Base-by-base conservation (phyloP, 805 yeast genomes). In the Starmerella etchellsii region DNA sequence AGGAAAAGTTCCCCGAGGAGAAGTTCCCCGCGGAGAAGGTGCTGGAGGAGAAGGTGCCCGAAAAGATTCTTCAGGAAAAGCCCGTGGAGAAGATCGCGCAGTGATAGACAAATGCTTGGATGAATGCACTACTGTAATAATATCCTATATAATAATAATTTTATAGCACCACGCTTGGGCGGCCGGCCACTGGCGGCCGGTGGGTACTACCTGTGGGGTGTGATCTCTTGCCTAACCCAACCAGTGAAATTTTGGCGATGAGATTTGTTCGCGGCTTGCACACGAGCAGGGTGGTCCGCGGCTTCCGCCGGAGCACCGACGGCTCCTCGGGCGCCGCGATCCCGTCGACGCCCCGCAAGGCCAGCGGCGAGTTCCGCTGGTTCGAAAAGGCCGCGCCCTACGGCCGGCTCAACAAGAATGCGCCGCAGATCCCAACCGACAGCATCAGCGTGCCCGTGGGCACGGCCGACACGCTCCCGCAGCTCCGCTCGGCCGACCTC, bases 311-410 rank as follows among this genome's bases (percentile, higher is more conserved):
- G 5, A 20, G 25, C 16, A 31, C 34, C 9, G 34, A 20, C 25
- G 34, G 25, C 16, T 4, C 25, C 13, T 5, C 34, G 24, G 25
- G 34, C 39, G 37, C 39, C 50, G 42, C 29, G 14, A 14, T 10
- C 14, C 9, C 29, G 31, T 29, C 42, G 20, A 49, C 54, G 1
- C 56, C 56, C n/a, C 32, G 39, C 15, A 51, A 48, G 31, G 36
- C 37, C 20, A 22, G 32, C n/a, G 54, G 53, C 18, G 56, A 53
- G 45, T 45, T 21, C 41, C 46, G 56, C 13, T 42, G 38, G 41
- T 53, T 42, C 41, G 44, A 48, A 30, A 26, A 41, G 15, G 53
- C 55, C 13, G 54, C 52, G 4, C 47, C 55, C 9, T 49, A 47
- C 42, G 43, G 52, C 15, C 27, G 37, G 31, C 39, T 37, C 41